Conservation (phyloP, 2,329 filamentous ascomycete species). For the Lasiodiplodia hormozganensis region DNA sequence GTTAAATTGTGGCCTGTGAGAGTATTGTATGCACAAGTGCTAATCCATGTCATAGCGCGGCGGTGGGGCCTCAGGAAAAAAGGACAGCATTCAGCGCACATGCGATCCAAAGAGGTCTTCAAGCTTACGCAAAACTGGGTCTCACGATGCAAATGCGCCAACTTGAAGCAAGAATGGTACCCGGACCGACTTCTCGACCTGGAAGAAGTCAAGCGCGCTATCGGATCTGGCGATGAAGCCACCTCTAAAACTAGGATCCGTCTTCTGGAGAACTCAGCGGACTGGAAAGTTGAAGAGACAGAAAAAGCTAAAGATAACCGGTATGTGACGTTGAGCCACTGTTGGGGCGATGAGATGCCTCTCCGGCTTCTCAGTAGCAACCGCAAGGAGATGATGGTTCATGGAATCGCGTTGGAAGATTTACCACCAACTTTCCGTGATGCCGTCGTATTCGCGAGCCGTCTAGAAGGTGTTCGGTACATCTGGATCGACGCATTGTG, state of each 20-base stretch:
- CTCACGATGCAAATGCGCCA: slow-evolving; percentile 30
- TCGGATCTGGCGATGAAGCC: not conserved
- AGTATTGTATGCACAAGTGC: not conserved
- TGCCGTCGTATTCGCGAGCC: slow-evolving; percentile 28
- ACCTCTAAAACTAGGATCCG: not conserved
- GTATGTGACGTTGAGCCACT: slow-evolving; percentile 29
- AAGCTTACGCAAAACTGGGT: slow-evolving; percentile 32
- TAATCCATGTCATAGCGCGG: not conserved
- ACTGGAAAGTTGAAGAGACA: not conserved
- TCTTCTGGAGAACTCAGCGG: slow-evolving; percentile 11
- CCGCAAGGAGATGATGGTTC: slow-evolving; percentile 22
- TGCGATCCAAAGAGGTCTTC: slow-evolving; percentile 22
- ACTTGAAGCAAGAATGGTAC: not conserved
- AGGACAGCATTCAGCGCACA: slow-evolving; percentile 4
- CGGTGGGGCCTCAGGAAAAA: not conserved
- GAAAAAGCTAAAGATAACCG: not conserved
- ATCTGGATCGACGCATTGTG: slow-evolving; percentile 32
- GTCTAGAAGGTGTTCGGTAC: slow-evolving; percentile 29
- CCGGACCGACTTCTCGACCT: slow-evolving; percentile 8
- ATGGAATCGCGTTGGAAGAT: slow-evolving; percentile 14
- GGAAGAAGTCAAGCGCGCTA: not conserved
- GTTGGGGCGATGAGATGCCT: slow-evolving; percentile 30
- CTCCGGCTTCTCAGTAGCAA: slow-evolving; percentile 21
- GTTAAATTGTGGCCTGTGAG: not conserved
- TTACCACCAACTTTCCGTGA: slow-evolving; percentile 33